Conservation (phyloP, 2,329 filamentous ascomycete species). For the Paracorniculantispora psalliotae region DNA sequence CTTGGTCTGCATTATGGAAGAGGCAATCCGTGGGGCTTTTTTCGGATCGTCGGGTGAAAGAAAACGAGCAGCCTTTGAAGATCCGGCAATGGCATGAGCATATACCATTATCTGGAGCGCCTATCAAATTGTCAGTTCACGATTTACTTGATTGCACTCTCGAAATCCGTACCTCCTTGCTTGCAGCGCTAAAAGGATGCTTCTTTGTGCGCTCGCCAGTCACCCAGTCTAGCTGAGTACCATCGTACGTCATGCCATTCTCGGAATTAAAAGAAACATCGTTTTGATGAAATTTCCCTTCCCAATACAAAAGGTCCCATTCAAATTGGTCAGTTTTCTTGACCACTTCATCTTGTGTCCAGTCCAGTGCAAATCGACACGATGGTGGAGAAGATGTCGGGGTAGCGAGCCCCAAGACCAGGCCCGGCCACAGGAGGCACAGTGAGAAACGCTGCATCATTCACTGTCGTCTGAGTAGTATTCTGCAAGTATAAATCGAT, state of each 20-base stretch:
- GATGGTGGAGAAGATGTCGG: constrained; percentile 18
- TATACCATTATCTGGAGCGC: constrained; percentile 40
- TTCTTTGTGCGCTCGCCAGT: constrained; percentile 31
- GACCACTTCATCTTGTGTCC: constrained; percentile 26
- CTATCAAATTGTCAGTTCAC: constrained; percentile 17
- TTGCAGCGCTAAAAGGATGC: constrained; percentile 36
- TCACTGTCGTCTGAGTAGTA: background rate
- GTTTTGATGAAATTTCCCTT: constrained; percentile 39
- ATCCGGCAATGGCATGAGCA: constrained; percentile 34
- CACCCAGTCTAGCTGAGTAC: constrained; percentile 32
- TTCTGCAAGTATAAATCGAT: background rate
- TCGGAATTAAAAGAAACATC: constrained; percentile 34
- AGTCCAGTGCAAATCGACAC: constrained; percentile 26
- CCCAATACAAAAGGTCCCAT: constrained; percentile 37
- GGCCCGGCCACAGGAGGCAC: background rate
- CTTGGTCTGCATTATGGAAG: constrained; percentile 34
- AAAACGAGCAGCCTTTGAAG: constrained; percentile 33
- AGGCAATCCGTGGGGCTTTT: constrained; percentile 28
- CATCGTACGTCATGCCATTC: constrained; percentile 40
- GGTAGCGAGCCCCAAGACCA: background rate
- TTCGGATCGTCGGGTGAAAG: constrained; percentile 29
- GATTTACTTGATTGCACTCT: background rate
- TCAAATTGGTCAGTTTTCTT: constrained; percentile 27
- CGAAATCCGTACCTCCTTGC: constrained; percentile 25
- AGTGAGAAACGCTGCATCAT: background rate